A percentile compares a stretch with the other conserved stretches of the same genome.
phyloP scores from a whole-genome alignment of 1,284 basidiomycete genomes.

The Agaricales sp. region DNA sequence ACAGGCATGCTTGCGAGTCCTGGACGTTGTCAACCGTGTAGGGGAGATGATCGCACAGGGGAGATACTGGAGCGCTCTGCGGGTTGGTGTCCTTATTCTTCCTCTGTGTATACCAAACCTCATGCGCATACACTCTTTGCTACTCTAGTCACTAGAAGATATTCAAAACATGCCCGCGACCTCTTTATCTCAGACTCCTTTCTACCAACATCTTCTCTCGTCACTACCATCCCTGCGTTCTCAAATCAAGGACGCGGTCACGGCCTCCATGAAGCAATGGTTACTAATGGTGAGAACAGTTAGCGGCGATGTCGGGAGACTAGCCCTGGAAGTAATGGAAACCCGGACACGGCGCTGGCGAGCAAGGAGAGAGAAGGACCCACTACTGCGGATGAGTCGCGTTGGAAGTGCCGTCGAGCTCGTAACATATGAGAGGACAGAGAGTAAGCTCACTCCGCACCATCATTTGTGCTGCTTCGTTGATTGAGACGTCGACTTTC shows the following conservation, averaged over 20 bases:
- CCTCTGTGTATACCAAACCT: constrained; percentile 15
- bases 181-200: constrained; percentile 85
- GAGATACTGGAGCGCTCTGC: constrained; percentile 93
- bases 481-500: constrained; percentile 6
- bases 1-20: constrained; percentile 83
- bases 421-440: constrained; percentile 89
- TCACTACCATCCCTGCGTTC: constrained; percentile 84
- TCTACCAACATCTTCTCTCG: constrained; percentile 87
- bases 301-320: constrained; percentile 76
- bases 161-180: constrained; percentile 87
- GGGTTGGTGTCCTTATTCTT: constrained; percentile 52
- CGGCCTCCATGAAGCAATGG: constrained; percentile 95
- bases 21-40: constrained; percentile 93
- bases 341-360: constrained; percentile 80
- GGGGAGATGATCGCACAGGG: constrained; percentile 87
- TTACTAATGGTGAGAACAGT: constrained; percentile 90
- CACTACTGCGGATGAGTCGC: constrained; percentile 63
- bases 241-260: constrained; percentile 90
- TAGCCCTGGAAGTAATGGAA: constrained; percentile 91
- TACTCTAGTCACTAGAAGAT: constrained; percentile 78
- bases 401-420: constrained; percentile 94
- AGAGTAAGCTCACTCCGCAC: constrained; percentile 51
- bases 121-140: constrained; percentile 10
- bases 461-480: not conserved
- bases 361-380: constrained; percentile 68